Base-by-base conservation (phyloP, 1,139 yeast genomes). In the Waltiozyma sp. region DNA sequence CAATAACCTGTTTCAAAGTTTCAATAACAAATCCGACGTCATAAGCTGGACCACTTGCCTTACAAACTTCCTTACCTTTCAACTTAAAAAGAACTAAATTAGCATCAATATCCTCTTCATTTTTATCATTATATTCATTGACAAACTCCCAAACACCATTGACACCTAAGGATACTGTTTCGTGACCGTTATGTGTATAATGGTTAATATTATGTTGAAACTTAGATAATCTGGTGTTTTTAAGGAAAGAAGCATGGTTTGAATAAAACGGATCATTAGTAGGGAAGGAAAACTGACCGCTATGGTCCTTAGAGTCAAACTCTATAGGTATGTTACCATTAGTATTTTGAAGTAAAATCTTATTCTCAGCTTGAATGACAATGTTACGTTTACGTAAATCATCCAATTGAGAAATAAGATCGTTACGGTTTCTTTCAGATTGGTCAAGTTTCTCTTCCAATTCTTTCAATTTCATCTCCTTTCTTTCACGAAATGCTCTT, bases 131-230 rank as follows among this genome's bases (percentile, higher is more conserved):
- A 41, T 69, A 69, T 39, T 68, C 69, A n/a, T 69, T 67, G 38
- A 82, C 59, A 54, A 81, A 82, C 56, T 86, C 91, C 95, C 95
- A 86, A 1, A 84, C 80, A 1, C 91, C 91, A 11, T 87, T 80
- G 1, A 85, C 68, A 0, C 88, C 86, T 47, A 85, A 65, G 4
- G 36, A 15, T 8, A 18, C 36, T 11, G 18, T 33, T 33, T 33
- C n/a, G 4, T 33, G 18, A 8, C 19, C 19, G n/a, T 15, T 15
- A n/a, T 33, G 18, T 15, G 4, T 15, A 10, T 15, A 33, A 33
- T 33, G 36, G n/a, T 33, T 33, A 11, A 33, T 15, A 47, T 84
- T 51, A 54, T 72, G 72, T 6, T 33, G 40, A 2, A 52, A 51
- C 23, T 52, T 52, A 9, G 54, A 53, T 3, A 51, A 48, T 26